Percentiles rank a stretch among this genome's conserved stretches.
Evolutionary conservation across 164 flowering plant genomes (phyloP).

Genomic region (Nymphaea thermarum): DNA sequence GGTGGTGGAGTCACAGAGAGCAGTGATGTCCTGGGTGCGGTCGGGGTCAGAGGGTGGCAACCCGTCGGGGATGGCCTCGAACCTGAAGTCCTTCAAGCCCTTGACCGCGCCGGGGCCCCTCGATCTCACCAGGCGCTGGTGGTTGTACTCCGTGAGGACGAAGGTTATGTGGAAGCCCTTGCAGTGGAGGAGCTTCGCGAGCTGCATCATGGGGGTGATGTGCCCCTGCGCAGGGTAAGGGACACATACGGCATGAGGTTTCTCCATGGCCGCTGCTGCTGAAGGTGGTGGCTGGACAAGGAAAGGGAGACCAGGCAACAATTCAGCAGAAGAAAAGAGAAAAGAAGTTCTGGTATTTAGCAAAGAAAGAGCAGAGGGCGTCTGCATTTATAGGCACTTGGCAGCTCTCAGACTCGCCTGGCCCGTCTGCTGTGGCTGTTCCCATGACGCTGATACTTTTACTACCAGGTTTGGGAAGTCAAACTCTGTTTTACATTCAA

Average conservation of each 20-base stretch:
- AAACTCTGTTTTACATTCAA: too few relatives aligned
- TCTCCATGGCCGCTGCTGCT: neutral
- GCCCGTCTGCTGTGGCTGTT: too few relatives aligned
- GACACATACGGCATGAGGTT: conserved; percentile 18
- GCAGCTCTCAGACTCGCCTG: too few relatives aligned
- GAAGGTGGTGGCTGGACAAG: neutral
- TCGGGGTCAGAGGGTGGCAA: conserved; percentile 27
- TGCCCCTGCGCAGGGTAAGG: conserved; percentile 20
- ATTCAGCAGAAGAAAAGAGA: too few relatives aligned
- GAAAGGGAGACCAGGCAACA: too few relatives aligned
- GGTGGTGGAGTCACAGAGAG: conserved; percentile 15
- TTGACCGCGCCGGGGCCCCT: conserved; percentile 5
- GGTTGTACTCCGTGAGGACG: conserved; percentile 13
- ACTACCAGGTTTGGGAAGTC: too few relatives aligned
- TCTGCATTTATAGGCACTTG: too few relatives aligned
- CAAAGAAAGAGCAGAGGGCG: too few relatives aligned
- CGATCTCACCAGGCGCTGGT: conserved; percentile 7
- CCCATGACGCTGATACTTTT: too few relatives aligned
- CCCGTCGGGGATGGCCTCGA: conserved; percentile 25
- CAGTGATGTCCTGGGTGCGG: conserved; percentile 25
- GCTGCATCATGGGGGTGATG: conserved; percentile 14
- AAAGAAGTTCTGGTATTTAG: too few relatives aligned
- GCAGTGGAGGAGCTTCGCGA: conserved; percentile 15
- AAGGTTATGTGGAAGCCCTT: conserved; percentile 21
- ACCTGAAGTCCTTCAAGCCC: conserved; percentile 19